Base-by-base conservation (phyloP, 2,329 filamentous ascomycete genomes). In the Bimuria novae-zelandiae region DNA sequence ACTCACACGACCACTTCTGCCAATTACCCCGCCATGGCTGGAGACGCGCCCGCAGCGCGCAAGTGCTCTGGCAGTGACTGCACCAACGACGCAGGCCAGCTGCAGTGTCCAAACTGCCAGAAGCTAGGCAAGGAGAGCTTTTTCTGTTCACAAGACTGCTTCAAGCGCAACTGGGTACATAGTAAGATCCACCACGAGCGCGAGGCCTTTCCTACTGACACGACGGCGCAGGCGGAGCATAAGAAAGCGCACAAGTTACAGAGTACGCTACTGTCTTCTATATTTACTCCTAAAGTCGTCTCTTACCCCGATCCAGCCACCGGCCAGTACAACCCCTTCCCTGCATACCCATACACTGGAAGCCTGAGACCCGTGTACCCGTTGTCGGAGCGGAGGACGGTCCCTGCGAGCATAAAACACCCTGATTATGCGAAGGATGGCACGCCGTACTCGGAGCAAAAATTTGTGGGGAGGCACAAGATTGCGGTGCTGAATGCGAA, bases 101-200 rank as follows among this genome's bases (percentile, higher is more conserved):
- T 99, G 41, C 92, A 97, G 75, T 99, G 94, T 76, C 94, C 94
- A 49, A 97, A 90, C 44, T 99, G 94, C 74, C 82, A 97, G 68
- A 97, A 96, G 77, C 80, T 92, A 39, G 90, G 89, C 49, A 88
- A 92, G 71, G 90, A 94, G 69, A 96, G 91, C 79, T 97, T 87
- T 77, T 99, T 97, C 79, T 99, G 94, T 80, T 92, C 92, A 23
- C 94, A 99, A 76, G 94, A 97, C 66, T 99, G 94, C 81, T 99
- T 99, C 79, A 97, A 97, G 82, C 88, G 87, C 76, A 99, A 92
- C 80, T 99, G 94, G 94, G 94, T 97, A 86, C 66, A 63, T 64
- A 61, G 53, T 63, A 61, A 59, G 54, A 60, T 42, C n/a, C 22
- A 19, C 41, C 45, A 36, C 39, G 43, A 19, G 36, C 25, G 52